Evolutionary conservation across 202 grass and related monocot species (phyloP).

Genomic region (Eragrostis tef): DNA sequence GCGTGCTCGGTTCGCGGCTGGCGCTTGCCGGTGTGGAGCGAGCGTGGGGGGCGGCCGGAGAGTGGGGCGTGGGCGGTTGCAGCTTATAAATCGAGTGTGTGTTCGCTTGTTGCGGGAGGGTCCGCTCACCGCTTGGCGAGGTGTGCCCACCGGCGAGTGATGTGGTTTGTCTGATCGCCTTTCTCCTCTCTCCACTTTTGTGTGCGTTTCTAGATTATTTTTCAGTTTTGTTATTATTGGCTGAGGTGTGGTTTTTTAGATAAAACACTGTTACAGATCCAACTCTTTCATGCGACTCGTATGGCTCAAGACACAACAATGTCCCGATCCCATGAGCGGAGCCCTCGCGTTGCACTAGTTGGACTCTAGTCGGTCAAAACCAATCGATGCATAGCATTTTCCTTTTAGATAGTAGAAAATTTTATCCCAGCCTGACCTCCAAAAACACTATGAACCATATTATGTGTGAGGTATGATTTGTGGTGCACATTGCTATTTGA

Average conservation of each 20-base stretch:
- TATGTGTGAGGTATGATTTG: too few species aligned
- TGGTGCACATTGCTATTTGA: too few species aligned
- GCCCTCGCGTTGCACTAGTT: too few species aligned
- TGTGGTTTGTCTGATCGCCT: background rate
- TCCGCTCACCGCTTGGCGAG: slow-evolving; percentile 33
- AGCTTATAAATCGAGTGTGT: slow-evolving; percentile 42
- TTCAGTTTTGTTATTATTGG: background rate
- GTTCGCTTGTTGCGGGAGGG: background rate
- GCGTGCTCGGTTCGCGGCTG: slow-evolving; percentile 29
- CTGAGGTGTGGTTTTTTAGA: background rate
- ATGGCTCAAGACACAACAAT: too few species aligned
- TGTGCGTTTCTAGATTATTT: background rate
- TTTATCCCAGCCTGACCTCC: too few species aligned
- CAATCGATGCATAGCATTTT: too few species aligned
- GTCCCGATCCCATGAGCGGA: too few species aligned
- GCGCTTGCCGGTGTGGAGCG: slow-evolving; percentile 34
- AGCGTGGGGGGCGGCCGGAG: slow-evolving; percentile 14
- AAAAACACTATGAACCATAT: too few species aligned
- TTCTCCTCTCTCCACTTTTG: background rate
- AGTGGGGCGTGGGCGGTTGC: slow-evolving; percentile 18
- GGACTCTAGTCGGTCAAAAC: too few species aligned
- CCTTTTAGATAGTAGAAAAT: too few species aligned
- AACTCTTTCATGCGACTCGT: too few species aligned
- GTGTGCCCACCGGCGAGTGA: background rate
- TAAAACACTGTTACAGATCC: too few species aligned